These are phyloP conservation scores for Cymbopogon flexuosus DNA, from an alignment of 202 grass and related monocot species.

Conservation along the genomic window DNA sequence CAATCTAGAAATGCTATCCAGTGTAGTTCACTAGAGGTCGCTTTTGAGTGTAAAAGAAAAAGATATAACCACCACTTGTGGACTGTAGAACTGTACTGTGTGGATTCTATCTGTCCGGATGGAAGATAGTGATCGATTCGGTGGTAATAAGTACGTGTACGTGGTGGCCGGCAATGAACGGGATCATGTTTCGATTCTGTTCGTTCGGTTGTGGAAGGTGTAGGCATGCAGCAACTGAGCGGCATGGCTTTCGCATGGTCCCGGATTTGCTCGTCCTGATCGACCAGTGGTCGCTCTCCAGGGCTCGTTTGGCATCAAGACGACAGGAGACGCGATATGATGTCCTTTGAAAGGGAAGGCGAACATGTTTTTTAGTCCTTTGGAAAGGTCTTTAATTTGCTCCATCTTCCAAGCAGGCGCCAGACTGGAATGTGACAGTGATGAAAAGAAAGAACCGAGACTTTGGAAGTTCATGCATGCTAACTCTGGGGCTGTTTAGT, in stretches of 20 bases:
- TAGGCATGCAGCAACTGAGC: not conserved
- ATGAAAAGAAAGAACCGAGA: too few species aligned
- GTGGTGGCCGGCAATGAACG: not conserved
- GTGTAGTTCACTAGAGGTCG: not conserved
- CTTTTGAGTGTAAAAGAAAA: not conserved
- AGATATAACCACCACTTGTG: not conserved
- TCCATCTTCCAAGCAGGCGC: not conserved
- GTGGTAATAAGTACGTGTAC: not conserved
- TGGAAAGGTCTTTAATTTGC: not conserved
- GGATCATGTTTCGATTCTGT: constrained; percentile 9
- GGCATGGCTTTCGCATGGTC: constrained; percentile 10
- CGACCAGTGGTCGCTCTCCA: not conserved
- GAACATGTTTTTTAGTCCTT: not conserved
- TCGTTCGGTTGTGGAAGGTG: not conserved
- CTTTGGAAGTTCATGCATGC: not conserved
- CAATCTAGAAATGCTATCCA: not conserved
- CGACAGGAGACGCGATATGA: not conserved
- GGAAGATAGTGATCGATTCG: not conserved
- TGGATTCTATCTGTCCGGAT: not conserved
- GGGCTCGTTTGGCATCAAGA: not conserved
- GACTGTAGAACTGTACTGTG: not conserved
- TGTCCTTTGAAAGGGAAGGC: not conserved
- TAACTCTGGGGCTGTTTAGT: too few species aligned
- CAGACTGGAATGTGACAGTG: not conserved
- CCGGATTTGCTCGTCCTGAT: not conserved